Base-by-base conservation (phyloP, 768 basidiomycete species). In the Mycena galopus region DNA sequence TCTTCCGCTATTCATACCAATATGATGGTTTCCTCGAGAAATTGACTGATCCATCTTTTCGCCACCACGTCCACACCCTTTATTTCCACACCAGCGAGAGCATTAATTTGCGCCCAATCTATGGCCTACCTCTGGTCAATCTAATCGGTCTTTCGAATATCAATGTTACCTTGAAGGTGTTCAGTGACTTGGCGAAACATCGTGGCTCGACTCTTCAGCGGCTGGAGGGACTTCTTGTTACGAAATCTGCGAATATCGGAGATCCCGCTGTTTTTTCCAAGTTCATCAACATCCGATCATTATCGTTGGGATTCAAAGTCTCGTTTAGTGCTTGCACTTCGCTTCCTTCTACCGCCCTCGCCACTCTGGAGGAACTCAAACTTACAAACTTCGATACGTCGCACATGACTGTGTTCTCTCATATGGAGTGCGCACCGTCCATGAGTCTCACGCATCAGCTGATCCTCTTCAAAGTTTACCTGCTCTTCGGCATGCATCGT, bases 341-440 rank as follows among this genome's bases (percentile, higher is more conserved):
- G 0, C 29, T 66, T 33, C 70, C 70, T 17, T 27, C 59, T 11
- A 25, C 19, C 35, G 37, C 70, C 51, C 42, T 71, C 9, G 37
- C 58, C n/a, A 65, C 21, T 23, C 69, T 71, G 1, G 64, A 71
- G 39, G 23, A 66, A 47, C 64, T 71, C 29, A 53, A 47, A 6
- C 50, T 71, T 21, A 42, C 70, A 21, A 35, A 33, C 11, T 51
- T 42, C 8, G 50, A 66, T 30, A n/a, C 1, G 4, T 44, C 70
- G 29, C 25, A 66, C 7, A 23, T 71, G 30, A 21, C 30, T 16
- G 11, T 61, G 16, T 25, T 71, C 25, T 30, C 30, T 32, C 37
- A 71, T 17, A 66, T 71, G 70, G 65, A 66, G 70, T 71, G 59
- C 33, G 70, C 27, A 29, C 17, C 29, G n/a, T 62, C 42, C 9